Evolutionary conservation across 2,329 filamentous ascomycete species (phyloP).

Genomic region (Colletotrichum costaricense): DNA sequence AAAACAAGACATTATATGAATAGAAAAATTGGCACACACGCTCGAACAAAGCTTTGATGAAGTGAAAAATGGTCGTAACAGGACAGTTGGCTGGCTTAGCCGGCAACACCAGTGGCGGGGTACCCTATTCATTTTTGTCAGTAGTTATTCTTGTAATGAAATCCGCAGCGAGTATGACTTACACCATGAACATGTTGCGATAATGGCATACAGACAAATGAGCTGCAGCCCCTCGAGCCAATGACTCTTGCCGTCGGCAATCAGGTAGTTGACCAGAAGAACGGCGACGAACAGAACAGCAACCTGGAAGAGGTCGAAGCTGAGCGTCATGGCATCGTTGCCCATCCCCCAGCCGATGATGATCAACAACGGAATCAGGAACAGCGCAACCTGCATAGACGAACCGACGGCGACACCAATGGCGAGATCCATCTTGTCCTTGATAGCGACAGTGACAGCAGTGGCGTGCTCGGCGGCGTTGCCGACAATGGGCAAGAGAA

Average conservation of each 20-base stretch:
- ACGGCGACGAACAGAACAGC: conserved; percentile 86
- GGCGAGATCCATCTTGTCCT: conserved; percentile 88
- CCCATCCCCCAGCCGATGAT: conserved; percentile 83
- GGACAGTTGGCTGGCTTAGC: not conserved
- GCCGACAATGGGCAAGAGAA: conserved; percentile 84
- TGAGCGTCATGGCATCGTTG: conserved; percentile 79
- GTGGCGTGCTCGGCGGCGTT: conserved; percentile 87
- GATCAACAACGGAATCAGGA: conserved; percentile 81
- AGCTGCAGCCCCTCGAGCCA: conserved; percentile 83
- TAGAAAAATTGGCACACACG: conserved; percentile 5
- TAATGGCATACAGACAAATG: conserved; percentile 83
- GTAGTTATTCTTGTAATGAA: not conserved
- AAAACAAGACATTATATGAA: conserved; percentile 31
- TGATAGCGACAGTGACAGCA: conserved; percentile 81
- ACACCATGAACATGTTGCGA: conserved; percentile 76
- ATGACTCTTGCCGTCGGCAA: conserved; percentile 84
- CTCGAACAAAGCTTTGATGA: not conserved
- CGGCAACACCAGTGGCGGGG: conserved; percentile 27
- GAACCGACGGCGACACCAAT: conserved; percentile 85
- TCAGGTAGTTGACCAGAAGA: conserved; percentile 87
- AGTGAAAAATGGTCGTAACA: not conserved
- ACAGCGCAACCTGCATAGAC: conserved; percentile 84
- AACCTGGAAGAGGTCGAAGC: conserved; percentile 91
- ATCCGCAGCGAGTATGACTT: conserved; percentile 46
- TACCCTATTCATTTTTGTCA: conserved; percentile 3